A percentile compares a stretch with the other conserved stretches of the same genome.
Evolutionary conservation across 2,329 filamentous ascomycete genomes (phyloP).

Genomic region (Ascochyta rabiei): DNA sequence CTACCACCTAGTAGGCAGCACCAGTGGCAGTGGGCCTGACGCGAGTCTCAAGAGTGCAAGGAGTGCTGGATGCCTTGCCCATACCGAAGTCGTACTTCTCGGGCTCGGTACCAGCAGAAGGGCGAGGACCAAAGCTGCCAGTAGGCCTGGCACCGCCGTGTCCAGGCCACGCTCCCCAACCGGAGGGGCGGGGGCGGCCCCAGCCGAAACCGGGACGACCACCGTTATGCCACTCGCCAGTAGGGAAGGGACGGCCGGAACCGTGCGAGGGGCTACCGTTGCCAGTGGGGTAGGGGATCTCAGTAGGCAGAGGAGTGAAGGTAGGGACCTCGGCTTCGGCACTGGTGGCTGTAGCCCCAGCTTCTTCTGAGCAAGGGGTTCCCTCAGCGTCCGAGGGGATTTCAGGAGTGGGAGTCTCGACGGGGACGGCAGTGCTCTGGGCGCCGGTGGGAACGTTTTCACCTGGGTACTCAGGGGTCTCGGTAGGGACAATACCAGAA

Average conservation of each 20-base stretch:
- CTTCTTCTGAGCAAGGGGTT: slow-evolving; percentile 11
- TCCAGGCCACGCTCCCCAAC: slow-evolving; percentile 20
- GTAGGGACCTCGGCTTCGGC: slow-evolving; percentile 2
- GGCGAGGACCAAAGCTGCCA: slow-evolving; percentile 5
- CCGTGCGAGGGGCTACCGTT: slow-evolving; percentile 4
- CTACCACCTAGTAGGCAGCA: slow-evolving; percentile 1
- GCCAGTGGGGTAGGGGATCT: not conserved
- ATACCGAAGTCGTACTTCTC: slow-evolving; percentile 16
- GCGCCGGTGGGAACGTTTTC: too few relatives aligned
- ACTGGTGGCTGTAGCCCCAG: not conserved
- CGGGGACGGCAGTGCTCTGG: not conserved
- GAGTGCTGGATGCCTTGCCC: slow-evolving; percentile 19
- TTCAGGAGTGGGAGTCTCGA: slow-evolving; percentile 1
- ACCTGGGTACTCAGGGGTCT: too few relatives aligned
- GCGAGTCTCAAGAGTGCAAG: slow-evolving; percentile 31
- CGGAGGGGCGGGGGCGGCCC: slow-evolving; percentile 25
- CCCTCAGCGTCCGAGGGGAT: slow-evolving; percentile 10
- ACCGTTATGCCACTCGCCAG: slow-evolving; percentile 9
- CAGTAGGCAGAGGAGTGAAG: slow-evolving; percentile 6
- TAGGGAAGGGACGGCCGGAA: slow-evolving; percentile 14
- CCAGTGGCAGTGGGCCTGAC: slow-evolving; percentile 28
- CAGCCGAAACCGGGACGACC: slow-evolving; percentile 19
- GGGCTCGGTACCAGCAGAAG: slow-evolving; percentile 10
- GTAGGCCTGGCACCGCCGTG: slow-evolving; percentile 8
- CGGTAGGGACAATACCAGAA: too few relatives aligned